Conservation (phyloP, 345 rosid genomes). For the Trapa bicornis region DNA sequence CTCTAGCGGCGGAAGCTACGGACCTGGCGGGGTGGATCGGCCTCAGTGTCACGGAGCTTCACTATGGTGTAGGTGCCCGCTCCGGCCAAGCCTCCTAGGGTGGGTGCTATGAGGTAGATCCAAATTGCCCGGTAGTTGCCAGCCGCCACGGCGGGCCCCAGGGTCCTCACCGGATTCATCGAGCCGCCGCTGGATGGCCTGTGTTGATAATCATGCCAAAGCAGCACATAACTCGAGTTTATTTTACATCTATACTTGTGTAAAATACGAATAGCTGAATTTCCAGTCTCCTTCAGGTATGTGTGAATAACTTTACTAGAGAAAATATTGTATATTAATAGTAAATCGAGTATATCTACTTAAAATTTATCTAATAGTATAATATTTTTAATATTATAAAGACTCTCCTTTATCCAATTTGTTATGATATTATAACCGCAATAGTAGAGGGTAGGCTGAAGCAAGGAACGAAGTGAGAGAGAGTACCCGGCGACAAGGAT, state of each 20-base stretch:
- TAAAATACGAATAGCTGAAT: too few relatives aligned
- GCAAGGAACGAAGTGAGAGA: too few relatives aligned
- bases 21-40: conserved; percentile 49
- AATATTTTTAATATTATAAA: too few relatives aligned
- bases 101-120: conserved; percentile 79
- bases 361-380: too few relatives aligned
- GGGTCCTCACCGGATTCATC: conserved; percentile 7
- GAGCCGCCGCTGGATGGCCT: conserved; percentile 2
- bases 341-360: too few relatives aligned
- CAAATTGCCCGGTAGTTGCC: conserved; percentile 25
- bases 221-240: neutral
- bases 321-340: too few relatives aligned
- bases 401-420: too few relatives aligned
- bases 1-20: conserved; percentile 78
- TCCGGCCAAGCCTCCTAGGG: conserved; percentile 67
- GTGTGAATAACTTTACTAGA: too few relatives aligned
- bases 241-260: neutral
- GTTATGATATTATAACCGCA: neutral
- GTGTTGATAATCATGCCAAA: neutral
- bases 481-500: conserved; percentile 72
- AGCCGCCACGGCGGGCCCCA: conserved; percentile 1
- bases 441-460: conserved; percentile 3
- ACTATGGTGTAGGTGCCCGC: conserved; percentile 62
- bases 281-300: too few relatives aligned
- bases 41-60: conserved; percentile 55